These are phyloP conservation scores for Neoboletus brunneissimus DNA, from an alignment of 768 basidiomycete species.

Conservation along the genomic window DNA sequence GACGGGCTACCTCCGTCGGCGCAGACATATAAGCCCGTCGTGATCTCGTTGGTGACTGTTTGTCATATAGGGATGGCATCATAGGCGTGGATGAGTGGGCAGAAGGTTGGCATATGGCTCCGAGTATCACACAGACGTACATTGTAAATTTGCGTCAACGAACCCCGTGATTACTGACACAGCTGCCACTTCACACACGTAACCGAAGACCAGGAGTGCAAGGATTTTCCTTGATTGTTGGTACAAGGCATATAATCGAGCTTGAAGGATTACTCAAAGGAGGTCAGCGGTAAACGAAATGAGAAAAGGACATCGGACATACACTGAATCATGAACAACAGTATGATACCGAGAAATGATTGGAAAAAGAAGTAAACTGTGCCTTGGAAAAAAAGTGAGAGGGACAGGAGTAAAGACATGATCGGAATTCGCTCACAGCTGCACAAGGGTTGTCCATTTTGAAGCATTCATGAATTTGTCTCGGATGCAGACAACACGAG, in stretches of 20 bases:
- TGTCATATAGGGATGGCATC: no score
- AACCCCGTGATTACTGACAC: not conserved
- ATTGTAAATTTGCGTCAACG: no score
- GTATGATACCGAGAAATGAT: no score
- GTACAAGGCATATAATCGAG: constrained; percentile 15
- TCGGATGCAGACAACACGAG: not conserved
- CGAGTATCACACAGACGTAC: no score
- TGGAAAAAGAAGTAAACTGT: no score
- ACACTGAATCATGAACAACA: no score
- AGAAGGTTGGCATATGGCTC: no score
- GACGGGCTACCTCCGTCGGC: not conserved
- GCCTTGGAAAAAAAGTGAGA: no score
- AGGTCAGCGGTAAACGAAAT: not conserved
- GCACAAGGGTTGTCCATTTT: no score
- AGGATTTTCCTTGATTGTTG: constrained; percentile 8
- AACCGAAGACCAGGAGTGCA: constrained; percentile 3
- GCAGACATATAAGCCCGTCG: not conserved
- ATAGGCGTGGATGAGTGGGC: no score
- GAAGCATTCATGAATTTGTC: not conserved
- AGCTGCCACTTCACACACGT: not conserved
- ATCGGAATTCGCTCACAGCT: no score
- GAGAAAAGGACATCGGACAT: not conserved
- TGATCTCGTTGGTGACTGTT: not conserved
- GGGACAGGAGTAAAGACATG: no score
- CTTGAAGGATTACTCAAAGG: constrained; percentile 13